Evolutionary conservation across 768 basidiomycete genomes (phyloP), one percentile per base, ranked within the genome.

Genomic region (Russula sp.): DNA sequence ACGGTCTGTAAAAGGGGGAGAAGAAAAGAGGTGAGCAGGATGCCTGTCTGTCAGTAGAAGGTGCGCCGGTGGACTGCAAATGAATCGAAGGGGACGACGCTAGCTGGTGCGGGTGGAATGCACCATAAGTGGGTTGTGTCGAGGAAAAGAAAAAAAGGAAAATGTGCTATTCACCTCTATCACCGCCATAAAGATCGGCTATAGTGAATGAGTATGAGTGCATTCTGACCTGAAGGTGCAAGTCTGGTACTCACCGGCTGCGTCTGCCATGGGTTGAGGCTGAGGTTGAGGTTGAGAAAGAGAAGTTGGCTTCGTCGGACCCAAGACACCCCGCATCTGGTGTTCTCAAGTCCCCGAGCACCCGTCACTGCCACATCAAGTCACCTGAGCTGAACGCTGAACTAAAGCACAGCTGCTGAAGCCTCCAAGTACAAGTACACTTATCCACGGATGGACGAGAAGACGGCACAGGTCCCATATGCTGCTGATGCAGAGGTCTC

Each of bases 401-500:
- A 32, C 18, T 32, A 20, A 13, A 34, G 48, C 20, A 8, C 22
- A 25, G 46, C n/a, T 29, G 25, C 25, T 29, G 0, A 16, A 43
- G 42, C 42, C 42, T 1, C 42, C 42, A 7, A 45, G 46, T 25
- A 22, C 11, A 7, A n/a, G n/a, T n/a, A n/a, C n/a, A n/a, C n/a
- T 22, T 14, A 10, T 46, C 38, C 25, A 29, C 47, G 45, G 22
- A 48, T 53, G 36, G 35, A 35, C 57, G 59, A 47, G 51, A 85
- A 87, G 84, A 72, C 85, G 41, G 90, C 90, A 56, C 93, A 97
- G 69, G 80, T 97, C 18, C 95, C 95, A 42, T 97, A 97, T 73
- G 95, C 95, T 55, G 95, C 93, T 16, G 95, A 98, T 72, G 95
- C 93, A 3, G 86, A 96, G 72, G 82, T 90, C 54, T 91, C 93